Percentiles rank a stretch among this genome's conserved stretches.
phyloP scores from a whole-genome alignment of 2,329 filamentous ascomycete species.

The Ophiostoma sp. region DNA sequence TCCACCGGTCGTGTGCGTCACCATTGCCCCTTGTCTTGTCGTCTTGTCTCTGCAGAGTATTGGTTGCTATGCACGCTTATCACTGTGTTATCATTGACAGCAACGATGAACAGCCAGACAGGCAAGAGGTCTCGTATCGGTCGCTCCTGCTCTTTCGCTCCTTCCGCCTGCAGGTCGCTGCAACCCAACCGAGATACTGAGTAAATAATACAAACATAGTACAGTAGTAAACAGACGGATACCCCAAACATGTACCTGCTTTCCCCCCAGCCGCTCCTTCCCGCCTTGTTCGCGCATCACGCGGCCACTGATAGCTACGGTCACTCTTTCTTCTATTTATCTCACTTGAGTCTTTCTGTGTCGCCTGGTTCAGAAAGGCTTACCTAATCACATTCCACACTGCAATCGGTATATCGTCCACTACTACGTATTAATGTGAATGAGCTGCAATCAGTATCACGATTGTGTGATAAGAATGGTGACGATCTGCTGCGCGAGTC shows the following conservation, averaged over 20 bases:
- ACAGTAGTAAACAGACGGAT: background rate
- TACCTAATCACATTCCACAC: background rate
- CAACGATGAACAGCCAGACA: background rate
- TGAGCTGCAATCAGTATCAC: background rate
- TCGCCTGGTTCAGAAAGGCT: background rate
- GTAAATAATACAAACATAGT: background rate
- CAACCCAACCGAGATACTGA: background rate
- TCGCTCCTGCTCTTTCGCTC: background rate
- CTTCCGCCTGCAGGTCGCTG: background rate
- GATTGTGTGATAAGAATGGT: background rate
- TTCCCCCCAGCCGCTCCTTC: conserved; percentile 12
- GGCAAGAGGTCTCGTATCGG: background rate
- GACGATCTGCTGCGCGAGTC: background rate
- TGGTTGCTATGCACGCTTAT: conserved; percentile 4
- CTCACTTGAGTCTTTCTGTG: background rate
- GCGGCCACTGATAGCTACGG: background rate
- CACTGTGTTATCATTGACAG: background rate
- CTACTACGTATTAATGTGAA: no score
- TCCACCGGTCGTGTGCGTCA: conserved; percentile 20
- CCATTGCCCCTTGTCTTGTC: conserved; percentile 3
- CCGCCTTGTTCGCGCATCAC: conserved; percentile 8
- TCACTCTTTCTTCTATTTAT: background rate
- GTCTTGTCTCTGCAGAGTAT: background rate
- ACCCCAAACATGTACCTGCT: conserved; percentile 19
- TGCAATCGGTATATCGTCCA: background rate